Conservation (phyloP, 257 asterid species). For the Salvia miltiorrhiza region DNA sequence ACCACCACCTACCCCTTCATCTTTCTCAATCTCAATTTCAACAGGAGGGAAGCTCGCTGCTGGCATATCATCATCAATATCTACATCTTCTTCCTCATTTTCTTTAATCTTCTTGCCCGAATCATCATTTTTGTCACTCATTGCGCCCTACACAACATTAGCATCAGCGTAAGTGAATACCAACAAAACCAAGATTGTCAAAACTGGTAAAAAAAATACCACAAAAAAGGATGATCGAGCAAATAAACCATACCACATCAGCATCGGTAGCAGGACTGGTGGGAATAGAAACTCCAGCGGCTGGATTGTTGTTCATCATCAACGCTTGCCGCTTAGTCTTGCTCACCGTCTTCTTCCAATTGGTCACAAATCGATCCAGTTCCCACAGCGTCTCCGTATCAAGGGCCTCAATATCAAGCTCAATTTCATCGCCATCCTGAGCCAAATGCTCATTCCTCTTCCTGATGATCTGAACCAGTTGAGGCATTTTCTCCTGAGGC, state of each 20-base stretch:
- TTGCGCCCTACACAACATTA: conserved; percentile 37
- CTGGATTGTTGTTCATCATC: conserved; percentile 40
- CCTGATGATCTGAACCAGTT: conserved; percentile 72
- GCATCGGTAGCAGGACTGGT: conserved; percentile 41
- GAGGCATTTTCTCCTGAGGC: conserved; percentile 98
- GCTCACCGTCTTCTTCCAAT: conserved; percentile 96
- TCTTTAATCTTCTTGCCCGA: conserved; percentile 53
- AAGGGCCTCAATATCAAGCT: conserved; percentile 92
- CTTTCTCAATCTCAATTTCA: conserved; percentile 69
- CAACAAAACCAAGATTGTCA: background rate
- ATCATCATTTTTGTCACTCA: conserved; percentile 60
- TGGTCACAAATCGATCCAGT: conserved; percentile 90
- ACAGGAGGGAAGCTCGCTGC: conserved; percentile 77
- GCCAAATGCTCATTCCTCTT: conserved; percentile 87
- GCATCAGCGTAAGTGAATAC: background rate
- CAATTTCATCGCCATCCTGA: conserved; percentile 96
- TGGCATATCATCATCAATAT: conserved; percentile 94
- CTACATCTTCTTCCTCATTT: conserved; percentile 90
- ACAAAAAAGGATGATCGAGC: background rate
- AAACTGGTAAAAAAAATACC: too few species aligned
- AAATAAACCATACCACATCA: conserved; percentile 47
- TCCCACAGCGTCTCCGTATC: conserved; percentile 97
- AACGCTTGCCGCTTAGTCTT: conserved; percentile 83
- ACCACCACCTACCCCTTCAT: conserved; percentile 52
- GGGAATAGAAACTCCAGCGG: conserved; percentile 38